phyloP scores from a whole-genome alignment of 345 rosid genomes.

The Reutealis trisperma region DNA sequence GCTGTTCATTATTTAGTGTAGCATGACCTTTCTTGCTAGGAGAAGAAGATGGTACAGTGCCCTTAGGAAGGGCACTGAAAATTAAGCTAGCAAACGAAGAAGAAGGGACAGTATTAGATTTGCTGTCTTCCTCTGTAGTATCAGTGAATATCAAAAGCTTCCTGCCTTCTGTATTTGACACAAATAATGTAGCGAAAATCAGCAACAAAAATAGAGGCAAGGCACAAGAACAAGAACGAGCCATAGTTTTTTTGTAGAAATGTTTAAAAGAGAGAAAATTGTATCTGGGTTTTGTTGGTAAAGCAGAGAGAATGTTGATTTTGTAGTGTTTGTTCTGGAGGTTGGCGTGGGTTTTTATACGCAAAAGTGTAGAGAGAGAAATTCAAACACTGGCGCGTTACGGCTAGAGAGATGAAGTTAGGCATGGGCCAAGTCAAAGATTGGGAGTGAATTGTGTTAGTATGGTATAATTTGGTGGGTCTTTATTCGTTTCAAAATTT shows the following conservation, averaged over 20 bases:
- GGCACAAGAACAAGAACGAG: conserved; percentile 32
- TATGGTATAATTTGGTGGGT: neutral
- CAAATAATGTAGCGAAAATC: conserved; percentile 32
- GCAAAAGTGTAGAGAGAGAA: neutral
- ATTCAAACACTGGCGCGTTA: conserved; percentile 12
- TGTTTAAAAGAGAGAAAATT: neutral
- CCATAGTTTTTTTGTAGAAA: conserved; percentile 34
- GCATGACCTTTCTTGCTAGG: conserved; percentile 75
- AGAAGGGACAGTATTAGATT: neutral
- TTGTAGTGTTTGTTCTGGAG: neutral
- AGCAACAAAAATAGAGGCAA: conserved; percentile 34
- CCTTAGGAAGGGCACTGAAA: conserved; percentile 63
- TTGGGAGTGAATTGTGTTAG: neutral
- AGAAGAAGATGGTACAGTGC: conserved; percentile 52
- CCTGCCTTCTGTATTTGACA: conserved; percentile 44
- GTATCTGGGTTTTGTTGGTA: conserved; percentile 19
- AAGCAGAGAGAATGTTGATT: neutral
- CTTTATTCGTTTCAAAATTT: neutral
- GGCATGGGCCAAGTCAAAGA: conserved; percentile 29
- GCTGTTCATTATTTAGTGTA: conserved; percentile 44
- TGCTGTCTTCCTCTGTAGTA: conserved; percentile 1
- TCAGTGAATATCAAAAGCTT: conserved; percentile 30
- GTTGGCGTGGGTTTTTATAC: neutral
- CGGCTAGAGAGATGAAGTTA: conserved; percentile 16
- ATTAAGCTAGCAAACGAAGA: conserved; percentile 40